A percentile compares a stretch with the other conserved stretches of the same genome.
Conservation (phyloP, 2,329 filamentous ascomycete genomes). For the Sporothrix protearum region DNA sequence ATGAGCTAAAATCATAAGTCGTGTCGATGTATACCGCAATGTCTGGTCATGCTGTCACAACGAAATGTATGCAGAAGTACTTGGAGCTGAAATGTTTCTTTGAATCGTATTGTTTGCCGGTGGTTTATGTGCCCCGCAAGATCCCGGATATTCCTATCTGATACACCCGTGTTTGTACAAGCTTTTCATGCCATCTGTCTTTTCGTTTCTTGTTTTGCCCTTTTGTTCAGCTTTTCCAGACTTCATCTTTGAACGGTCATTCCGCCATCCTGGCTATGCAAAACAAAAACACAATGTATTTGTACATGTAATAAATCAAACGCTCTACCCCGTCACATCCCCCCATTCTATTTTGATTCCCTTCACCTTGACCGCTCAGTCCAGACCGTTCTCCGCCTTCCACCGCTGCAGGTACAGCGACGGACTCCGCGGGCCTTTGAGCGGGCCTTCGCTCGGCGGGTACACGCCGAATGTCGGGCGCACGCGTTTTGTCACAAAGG, state of each 20-base stretch:
- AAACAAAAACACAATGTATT: too few relatives aligned
- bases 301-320: conserved; percentile 17
- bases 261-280: not conserved
- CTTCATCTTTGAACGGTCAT: not conserved
- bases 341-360: not conserved
- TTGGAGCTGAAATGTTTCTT: not conserved
- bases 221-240: not conserved
- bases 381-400: conserved; percentile 64
- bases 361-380: conserved; percentile 36
- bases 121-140: not conserved
- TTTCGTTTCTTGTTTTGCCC: not conserved
- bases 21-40: too few relatives aligned
- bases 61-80: not conserved
- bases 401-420: conserved; percentile 60
- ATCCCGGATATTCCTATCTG: not conserved
- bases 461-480: conserved; percentile 43
- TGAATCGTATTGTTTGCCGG: not conserved
- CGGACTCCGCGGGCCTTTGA: conserved; percentile 56
- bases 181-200: not conserved
- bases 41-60: too few relatives aligned
- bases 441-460: conserved; percentile 49
- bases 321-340: not conserved
- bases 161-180: not conserved
- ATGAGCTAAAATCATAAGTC: too few relatives aligned
- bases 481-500: conserved; percentile 67